Evolutionary conservation across 2,329 filamentous ascomycete species (phyloP), one percentile per base, ranked within the genome.

Genomic region (Fusarium continuum): DNA sequence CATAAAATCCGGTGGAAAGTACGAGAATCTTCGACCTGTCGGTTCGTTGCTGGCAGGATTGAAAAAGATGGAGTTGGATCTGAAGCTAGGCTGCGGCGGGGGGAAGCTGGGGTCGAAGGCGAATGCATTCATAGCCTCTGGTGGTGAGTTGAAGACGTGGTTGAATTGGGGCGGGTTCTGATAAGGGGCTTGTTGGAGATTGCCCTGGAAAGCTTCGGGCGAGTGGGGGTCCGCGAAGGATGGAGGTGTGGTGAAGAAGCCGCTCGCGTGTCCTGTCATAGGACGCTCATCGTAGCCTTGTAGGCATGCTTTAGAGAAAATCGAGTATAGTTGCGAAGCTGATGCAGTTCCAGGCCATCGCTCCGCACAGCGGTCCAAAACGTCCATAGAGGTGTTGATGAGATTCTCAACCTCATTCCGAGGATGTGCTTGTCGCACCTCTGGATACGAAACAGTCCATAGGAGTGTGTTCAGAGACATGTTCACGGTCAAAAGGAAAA

Each of bases 291-390:
- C 89, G 76, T 96, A 99, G 69, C 92, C 93, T 74, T 92, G 93
- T 70, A 98, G 81, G 70, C 93, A 96, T 11, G 93, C 93, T 55
- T 85, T 87, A 41, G 94, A 89, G 44, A 99, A 86, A 63, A 92
- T 93, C n/a, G 85, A 83, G 73, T 97, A 98, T 11, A 98, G 85
- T 68, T 95, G 87, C 9, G 92, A 88, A 4, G 93, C 93, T 14
- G 92, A 91, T 32, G 88, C 85, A 2, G 94, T 93, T 10, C 94
- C 95, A 1, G 95, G 95, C 95, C 95, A 98, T 58, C 93, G 85
- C 71, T 94, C 91, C 1, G 91, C 90, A 54, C 92, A 93, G 53
- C 90, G 86, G 55, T 89, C 85, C 58, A 98, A 89, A 5, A 91
- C 90, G 47, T 93, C 89, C 55, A 97, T 80, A 0, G 91, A 91